These are phyloP conservation scores for Ricinus communis DNA, from an alignment of 345 rosid species.

Conservation along the genomic window DNA sequence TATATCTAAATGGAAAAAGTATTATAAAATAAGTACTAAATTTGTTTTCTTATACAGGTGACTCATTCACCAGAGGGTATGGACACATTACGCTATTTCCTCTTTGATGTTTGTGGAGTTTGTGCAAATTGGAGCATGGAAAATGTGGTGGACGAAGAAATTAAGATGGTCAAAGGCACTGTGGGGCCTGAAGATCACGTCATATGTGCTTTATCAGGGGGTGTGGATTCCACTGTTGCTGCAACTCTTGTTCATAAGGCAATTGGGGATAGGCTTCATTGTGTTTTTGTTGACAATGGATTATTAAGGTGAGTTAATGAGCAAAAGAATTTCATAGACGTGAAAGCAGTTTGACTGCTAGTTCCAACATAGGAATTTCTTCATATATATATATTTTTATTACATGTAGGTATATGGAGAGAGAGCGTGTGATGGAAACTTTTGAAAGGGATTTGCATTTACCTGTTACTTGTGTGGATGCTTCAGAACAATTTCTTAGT, in stretches of 20 bases:
- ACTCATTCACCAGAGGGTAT: slow-evolving; percentile 94
- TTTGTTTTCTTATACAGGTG: slow-evolving; percentile 47
- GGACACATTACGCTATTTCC: slow-evolving; percentile 73
- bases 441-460: slow-evolving; percentile 83
- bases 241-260: slow-evolving; percentile 97
- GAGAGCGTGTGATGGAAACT: slow-evolving; percentile 90
- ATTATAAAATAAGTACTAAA: not conserved
- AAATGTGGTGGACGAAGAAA: slow-evolving; percentile 84
- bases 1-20: no score
- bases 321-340: not conserved
- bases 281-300: slow-evolving; percentile 94
- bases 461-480: slow-evolving; percentile 87
- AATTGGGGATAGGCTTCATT: slow-evolving; percentile 92
- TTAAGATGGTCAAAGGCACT: slow-evolving; percentile 58
- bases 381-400: slow-evolving; percentile 2
- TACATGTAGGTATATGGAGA: slow-evolving; percentile 72
- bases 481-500: slow-evolving; percentile 70
- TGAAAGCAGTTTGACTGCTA: not conserved
- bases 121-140: slow-evolving; percentile 90
- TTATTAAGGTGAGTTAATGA: slow-evolving; percentile 59
- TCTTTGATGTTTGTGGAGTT: slow-evolving; percentile 75
- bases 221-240: slow-evolving; percentile 98
- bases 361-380: not conserved
- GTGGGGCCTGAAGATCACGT: slow-evolving; percentile 83
- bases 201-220: slow-evolving; percentile 94